These are phyloP conservation scores for Cryphonectria japonica DNA, from an alignment of 2,329 filamentous ascomycete species.

Conservation along the genomic window DNA sequence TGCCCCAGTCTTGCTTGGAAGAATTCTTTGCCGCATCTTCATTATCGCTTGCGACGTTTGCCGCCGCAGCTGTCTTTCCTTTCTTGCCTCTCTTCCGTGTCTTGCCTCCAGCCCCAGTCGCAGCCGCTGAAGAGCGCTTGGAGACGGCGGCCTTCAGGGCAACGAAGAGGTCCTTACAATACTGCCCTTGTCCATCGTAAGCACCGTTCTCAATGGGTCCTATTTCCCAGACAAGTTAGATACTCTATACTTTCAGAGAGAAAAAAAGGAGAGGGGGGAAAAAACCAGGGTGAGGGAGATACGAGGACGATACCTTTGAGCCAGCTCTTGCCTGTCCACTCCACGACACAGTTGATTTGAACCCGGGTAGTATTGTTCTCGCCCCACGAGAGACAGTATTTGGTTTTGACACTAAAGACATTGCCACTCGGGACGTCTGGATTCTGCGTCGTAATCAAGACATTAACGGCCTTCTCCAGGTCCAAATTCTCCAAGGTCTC, in stretches of 20 bases:
- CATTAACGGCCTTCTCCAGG: slow-evolving; percentile 81
- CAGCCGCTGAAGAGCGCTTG: slow-evolving; percentile 57
- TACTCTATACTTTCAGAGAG: not conserved
- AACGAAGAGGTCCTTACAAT: slow-evolving; percentile 79
- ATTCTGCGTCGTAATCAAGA: slow-evolving; percentile 84
- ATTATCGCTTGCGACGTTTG: slow-evolving; percentile 45
- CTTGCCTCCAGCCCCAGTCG: slow-evolving; percentile 53
- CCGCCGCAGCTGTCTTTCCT: slow-evolving; percentile 51
- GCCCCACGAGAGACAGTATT: slow-evolving; percentile 93
- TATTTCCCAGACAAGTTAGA: slow-evolving; percentile 41
- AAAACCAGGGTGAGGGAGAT: not conserved
- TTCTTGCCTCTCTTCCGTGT: slow-evolving; percentile 66
- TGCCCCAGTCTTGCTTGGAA: slow-evolving; percentile 67
- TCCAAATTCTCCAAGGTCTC: slow-evolving; percentile 86
- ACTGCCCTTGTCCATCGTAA: slow-evolving; percentile 83
- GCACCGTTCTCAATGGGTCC: slow-evolving; percentile 95
- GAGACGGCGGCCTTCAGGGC: slow-evolving; percentile 74
- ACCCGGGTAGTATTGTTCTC: slow-evolving; percentile 83
- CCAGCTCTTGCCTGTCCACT: slow-evolving; percentile 99
- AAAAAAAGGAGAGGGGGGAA: too few species aligned
- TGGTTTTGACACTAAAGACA: slow-evolving; percentile 88
- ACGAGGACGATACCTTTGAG: slow-evolving; percentile 72
- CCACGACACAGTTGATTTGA: slow-evolving; percentile 85
- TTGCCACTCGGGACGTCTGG: slow-evolving; percentile 95
- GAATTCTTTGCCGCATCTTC: slow-evolving; percentile 47